Conservation (phyloP, 1,284 basidiomycete genomes). For the Ustanciosporium gigantosporum region DNA sequence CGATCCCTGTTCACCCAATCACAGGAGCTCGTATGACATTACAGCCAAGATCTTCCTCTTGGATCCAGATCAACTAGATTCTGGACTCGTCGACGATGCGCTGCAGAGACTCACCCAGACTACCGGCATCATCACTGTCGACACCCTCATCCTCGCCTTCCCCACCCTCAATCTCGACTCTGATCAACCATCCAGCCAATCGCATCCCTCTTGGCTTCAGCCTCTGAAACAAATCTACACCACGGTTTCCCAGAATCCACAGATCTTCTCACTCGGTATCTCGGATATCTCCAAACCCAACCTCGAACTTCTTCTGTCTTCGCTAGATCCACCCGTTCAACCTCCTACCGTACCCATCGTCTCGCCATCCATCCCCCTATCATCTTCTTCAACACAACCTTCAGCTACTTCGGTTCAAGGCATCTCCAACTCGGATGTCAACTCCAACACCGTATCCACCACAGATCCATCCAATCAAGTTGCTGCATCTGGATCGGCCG, state of each 20-base stretch:
- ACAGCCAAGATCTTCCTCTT: conserved; percentile 56
- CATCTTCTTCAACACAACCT: conserved; percentile 13
- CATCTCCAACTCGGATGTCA: conserved; percentile 5
- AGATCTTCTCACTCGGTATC: conserved; percentile 42
- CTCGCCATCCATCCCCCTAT: conserved; percentile 26
- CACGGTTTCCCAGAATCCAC: conserved; percentile 39
- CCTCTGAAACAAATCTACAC: conserved; percentile 16
- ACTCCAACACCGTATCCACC: not conserved
- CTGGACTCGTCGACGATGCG: conserved; percentile 39
- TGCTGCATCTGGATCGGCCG: not conserved
- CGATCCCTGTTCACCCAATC: conserved; percentile 44
- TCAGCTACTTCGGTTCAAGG: conserved; percentile 5
- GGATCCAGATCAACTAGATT: conserved; percentile 11
- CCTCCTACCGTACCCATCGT: conserved; percentile 17
- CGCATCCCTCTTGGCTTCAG: not conserved
- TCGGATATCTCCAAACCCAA: conserved; percentile 36
- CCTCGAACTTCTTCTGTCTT: conserved; percentile 6
- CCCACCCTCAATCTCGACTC: conserved; percentile 31
- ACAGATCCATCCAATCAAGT: too few species aligned
- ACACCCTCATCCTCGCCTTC: conserved; percentile 47
- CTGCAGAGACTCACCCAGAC: conserved; percentile 35
- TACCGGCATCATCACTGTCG: conserved; percentile 49
- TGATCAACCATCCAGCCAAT: not conserved
- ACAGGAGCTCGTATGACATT: conserved; percentile 45
- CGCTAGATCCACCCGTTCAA: conserved; percentile 12